Percentiles rank a stretch among this genome's conserved stretches.
These are phyloP conservation scores for Penicillium glabrum DNA, from an alignment of 2,329 filamentous ascomycete genomes.

Conservation along the genomic window DNA sequence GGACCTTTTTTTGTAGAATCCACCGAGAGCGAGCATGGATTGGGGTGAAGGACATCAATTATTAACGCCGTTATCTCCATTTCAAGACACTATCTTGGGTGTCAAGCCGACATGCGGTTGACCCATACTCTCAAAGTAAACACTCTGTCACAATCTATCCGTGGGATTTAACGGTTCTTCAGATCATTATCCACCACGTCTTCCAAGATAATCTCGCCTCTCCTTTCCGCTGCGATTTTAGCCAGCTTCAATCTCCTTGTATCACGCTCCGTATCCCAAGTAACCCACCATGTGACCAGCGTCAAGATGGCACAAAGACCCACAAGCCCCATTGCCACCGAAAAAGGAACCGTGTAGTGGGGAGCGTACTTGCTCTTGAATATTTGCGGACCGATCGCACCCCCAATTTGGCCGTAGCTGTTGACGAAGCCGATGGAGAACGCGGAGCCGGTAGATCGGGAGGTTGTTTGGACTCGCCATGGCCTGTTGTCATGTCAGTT, in stretches of 20 bases:
- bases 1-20: constrained; percentile 7
- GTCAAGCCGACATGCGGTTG: no score
- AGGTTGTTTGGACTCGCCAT: constrained; percentile 52
- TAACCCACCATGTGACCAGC: constrained; percentile 48
- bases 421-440: constrained; percentile 54
- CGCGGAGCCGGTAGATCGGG: constrained; percentile 49
- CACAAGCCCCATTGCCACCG: constrained; percentile 46
- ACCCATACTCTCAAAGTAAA: no score
- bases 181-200: constrained; percentile 45
- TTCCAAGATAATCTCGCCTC: constrained; percentile 44
- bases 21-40: not conserved
- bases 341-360: constrained; percentile 47
- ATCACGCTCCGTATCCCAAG: constrained; percentile 45
- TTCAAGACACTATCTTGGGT: no score
- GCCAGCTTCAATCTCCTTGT: constrained; percentile 47
- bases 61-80: no score
- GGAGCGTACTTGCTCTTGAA: constrained; percentile 49
- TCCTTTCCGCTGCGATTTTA: constrained; percentile 42
- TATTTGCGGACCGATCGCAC: constrained; percentile 50
- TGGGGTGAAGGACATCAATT: not conserved
- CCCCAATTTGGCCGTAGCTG: constrained; percentile 52
- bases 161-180: constrained; percentile 13
- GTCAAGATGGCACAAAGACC: constrained; percentile 45
- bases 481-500: constrained; percentile 29
- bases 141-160: not conserved